Evolutionary conservation across 2,329 filamentous ascomycete genomes (phyloP).

Genomic region (Scedosporium minutisporum): DNA sequence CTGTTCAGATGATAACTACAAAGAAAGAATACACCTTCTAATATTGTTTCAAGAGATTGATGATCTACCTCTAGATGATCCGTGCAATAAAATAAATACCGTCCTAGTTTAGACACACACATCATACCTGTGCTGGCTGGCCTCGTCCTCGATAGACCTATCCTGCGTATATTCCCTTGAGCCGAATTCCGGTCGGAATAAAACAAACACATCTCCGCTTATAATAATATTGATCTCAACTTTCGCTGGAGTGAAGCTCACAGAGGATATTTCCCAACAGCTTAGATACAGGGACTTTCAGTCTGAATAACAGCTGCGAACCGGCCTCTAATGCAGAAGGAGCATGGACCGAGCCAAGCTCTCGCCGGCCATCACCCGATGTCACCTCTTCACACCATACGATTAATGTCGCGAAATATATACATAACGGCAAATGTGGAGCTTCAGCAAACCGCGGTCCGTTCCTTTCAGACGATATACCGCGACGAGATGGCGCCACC

Average conservation of each 20-base stretch:
- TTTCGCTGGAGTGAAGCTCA: background rate
- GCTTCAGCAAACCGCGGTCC: background rate
- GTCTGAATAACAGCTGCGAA: background rate
- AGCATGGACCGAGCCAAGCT: background rate
- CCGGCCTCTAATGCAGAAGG: background rate
- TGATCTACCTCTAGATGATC: too few species aligned
- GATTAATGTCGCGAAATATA: background rate
- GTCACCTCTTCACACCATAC: background rate
- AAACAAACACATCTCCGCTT: too few species aligned
- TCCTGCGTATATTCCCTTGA: too few species aligned
- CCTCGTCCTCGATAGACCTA: too few species aligned
- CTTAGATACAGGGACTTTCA: background rate
- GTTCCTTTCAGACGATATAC: background rate
- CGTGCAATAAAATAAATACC: too few species aligned
- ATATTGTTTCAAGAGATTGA: too few species aligned
- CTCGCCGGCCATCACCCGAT: background rate
- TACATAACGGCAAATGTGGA: background rate
- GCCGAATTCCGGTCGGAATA: too few species aligned
- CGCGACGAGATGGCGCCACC: background rate
- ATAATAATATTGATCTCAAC: background rate
- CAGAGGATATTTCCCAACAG: background rate
- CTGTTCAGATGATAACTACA: too few species aligned
- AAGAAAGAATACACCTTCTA: too few species aligned
- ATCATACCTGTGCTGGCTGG: too few species aligned
- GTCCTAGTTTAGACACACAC: too few species aligned